Evolutionary conservation across 192 early-diverging fungal genomes (phyloP), one percentile per base, ranked within the genome.

Genomic region (Dissophora ornata): DNA sequence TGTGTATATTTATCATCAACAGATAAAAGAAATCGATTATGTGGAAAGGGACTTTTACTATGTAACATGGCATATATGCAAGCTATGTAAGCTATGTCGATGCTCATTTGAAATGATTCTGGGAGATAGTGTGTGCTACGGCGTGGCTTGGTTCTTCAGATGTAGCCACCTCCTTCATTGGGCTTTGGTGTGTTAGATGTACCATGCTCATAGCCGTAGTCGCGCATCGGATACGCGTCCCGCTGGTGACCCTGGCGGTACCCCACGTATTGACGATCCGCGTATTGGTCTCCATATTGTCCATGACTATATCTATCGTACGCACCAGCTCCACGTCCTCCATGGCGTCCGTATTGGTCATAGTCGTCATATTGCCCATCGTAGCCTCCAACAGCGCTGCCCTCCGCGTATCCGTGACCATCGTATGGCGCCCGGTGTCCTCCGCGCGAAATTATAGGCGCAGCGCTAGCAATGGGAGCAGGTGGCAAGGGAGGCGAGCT

Each of bases 401-500:
- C 56, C 4, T 64, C 69, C 9, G 44, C 34, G 24, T 67, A 57
- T 24, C 59, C 69, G 41, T 30, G 32, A 30, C 49, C 32, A 26
- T 58, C 55, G 45, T 48, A 30, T 19, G 33, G 22, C 1, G 41
- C 15, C 26, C 45, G 54, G 30, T 61, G 51, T 52, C 67, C 57
- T 4, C 38, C 49, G 5, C 45, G 30, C 19, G 26, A 25, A 13
- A 57, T 29, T 5, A 32, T 29, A 13, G 73, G 73, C 1, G 73
- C 24, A 2, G 73, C 73, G 9, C 64, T 77, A 24, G 73, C 73
- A 7, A 77, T 46, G 44, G 63, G 71, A 2, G 45, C 52, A 1
- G 63, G 63, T 12, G 63, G 63, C 25, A 54, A 28, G n/a, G 63
- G 42, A 21, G 52, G 63, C 7, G 63, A 55, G 13, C 11, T 15